Percentiles rank a stretch among this genome's conserved stretches.
Evolutionary conservation across 1,139 yeast genomes (phyloP).

Genomic region (Kurtzmaniella natalensis): DNA sequence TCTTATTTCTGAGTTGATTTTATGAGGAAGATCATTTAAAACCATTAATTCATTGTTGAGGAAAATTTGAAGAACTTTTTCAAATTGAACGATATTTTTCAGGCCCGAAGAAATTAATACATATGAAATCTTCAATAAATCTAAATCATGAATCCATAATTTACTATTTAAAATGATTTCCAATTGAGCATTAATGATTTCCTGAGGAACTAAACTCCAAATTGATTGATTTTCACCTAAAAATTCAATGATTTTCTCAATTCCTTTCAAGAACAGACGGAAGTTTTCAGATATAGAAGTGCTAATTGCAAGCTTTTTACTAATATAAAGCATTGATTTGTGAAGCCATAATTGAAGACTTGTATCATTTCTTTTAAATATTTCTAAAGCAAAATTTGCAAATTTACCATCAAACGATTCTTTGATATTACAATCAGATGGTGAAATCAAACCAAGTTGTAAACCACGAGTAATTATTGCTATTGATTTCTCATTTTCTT

Average conservation of each 20-base stretch:
- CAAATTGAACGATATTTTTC: conserved; percentile 38
- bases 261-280: conserved; percentile 17
- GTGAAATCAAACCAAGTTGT: conserved; percentile 5
- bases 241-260: conserved; percentile 14
- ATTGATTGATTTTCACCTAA: conserved; percentile 17
- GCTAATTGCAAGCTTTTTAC: conserved; percentile 59
- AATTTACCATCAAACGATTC: conserved; percentile 4
- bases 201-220: conserved; percentile 43
- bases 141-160: conserved; percentile 41
- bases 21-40: conserved; percentile 24
- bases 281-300: conserved; percentile 30
- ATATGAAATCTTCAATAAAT: conserved; percentile 38
- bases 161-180: conserved; percentile 54
- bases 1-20: conserved; percentile 19
- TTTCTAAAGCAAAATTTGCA: conserved; percentile 4
- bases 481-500: neutral
- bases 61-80: conserved; percentile 61
- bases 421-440: neutral
- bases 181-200: conserved; percentile 59
- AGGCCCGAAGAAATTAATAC: conserved; percentile 30
- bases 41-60: conserved; percentile 44
- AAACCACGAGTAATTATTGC: conserved; percentile 9
- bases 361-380: conserved; percentile 4
- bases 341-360: conserved; percentile 32
- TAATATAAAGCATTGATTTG: conserved; percentile 53